Evolutionary conservation across 2,329 filamentous ascomycete genomes (phyloP), one percentile per base, ranked within the genome.

Genomic region (Penicillium hordei): DNA sequence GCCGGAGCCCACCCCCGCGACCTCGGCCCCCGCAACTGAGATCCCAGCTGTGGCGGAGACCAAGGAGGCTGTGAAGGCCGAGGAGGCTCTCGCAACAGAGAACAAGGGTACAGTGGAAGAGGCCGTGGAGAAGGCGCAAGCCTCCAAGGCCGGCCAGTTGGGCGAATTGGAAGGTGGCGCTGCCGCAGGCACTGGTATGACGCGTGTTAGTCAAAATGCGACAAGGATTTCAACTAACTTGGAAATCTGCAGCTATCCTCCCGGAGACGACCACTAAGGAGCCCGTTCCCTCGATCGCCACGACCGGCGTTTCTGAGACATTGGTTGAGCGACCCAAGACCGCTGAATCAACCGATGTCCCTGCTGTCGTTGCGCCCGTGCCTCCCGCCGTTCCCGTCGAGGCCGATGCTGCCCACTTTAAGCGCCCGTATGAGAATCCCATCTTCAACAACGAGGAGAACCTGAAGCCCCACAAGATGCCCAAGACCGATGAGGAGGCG

Each of bases 381-480:
- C 52, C 59, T 21, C 49, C 48, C 17, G 33, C 58, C 17, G 38
- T 54, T n/a, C 45, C 49, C 10, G 45, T 29, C 23, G 66, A 72
- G 45, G 60, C 31, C 46, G 52, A 64, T 17, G 66, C 63, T 23
- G 56, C 60, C 10, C 70, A 74, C 40, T 45, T 58, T 34, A 75
- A 75, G 68, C 71, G 73, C 25, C 70, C 73, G n/a, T 71, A 74
- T 50, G 72, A 75, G 62, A 72, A 63, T 49, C 68, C 69, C 38
- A 57, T 68, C 45, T 68, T 72, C 21, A 68, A 63, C 46, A 68
- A 72, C 39, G 70, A 75, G 21, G 63, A 57, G 36, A 48, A 53
- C 49, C 13, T 65, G 49, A 71, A 73, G 61, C 72, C 72, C 33
- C 63, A 64, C 59, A 75, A 75, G 65, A 73, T 74, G 23, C 56